A percentile compares a stretch with the other conserved stretches of the same genome.
Evolutionary conservation across 106 monocot species (phyloP).

Genomic region (Chionographis japonica): DNA sequence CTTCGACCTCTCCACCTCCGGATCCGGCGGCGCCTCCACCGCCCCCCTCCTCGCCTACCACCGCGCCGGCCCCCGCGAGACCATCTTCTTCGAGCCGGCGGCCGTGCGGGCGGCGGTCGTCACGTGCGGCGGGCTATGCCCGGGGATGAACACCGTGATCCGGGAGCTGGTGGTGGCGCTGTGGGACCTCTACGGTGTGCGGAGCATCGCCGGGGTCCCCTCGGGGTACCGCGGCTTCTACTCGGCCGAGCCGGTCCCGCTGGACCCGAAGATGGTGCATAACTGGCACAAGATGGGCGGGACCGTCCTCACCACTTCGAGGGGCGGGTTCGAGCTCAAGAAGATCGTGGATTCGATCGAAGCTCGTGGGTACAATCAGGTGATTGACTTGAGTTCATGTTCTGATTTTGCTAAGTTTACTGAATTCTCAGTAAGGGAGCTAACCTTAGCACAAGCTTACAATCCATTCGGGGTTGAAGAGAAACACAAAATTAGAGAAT

Average conservation of each 20-base stretch:
- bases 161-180: conserved; percentile 89
- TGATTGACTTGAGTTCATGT: neutral
- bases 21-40: conserved; percentile 10
- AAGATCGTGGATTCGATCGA: conserved; percentile 75
- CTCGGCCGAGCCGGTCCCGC: conserved; percentile 38
- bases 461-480: too few species aligned
- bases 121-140: conserved; percentile 86
- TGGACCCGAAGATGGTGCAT: conserved; percentile 62
- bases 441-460: too few species aligned
- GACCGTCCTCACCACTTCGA: conserved; percentile 53
- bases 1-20: conserved; percentile 39
- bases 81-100: conserved; percentile 43
- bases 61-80: conserved; percentile 66
- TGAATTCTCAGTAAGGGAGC: too few species aligned
- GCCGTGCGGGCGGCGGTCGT: conserved; percentile 67
- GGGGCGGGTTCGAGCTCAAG: conserved; percentile 75
- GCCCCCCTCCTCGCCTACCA: conserved; percentile 48
- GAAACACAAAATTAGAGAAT: too few species aligned
- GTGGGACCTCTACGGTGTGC: conserved; percentile 70
- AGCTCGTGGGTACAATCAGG: conserved; percentile 75
- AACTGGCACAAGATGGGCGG: conserved; percentile 82
- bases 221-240: conserved; percentile 84
- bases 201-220: conserved; percentile 56
- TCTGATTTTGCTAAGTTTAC: too few species aligned
- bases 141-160: conserved; percentile 79